These are phyloP conservation scores for Alternaria metachromatica DNA, from an alignment of 2,329 filamentous ascomycete species.

Conservation along the genomic window DNA sequence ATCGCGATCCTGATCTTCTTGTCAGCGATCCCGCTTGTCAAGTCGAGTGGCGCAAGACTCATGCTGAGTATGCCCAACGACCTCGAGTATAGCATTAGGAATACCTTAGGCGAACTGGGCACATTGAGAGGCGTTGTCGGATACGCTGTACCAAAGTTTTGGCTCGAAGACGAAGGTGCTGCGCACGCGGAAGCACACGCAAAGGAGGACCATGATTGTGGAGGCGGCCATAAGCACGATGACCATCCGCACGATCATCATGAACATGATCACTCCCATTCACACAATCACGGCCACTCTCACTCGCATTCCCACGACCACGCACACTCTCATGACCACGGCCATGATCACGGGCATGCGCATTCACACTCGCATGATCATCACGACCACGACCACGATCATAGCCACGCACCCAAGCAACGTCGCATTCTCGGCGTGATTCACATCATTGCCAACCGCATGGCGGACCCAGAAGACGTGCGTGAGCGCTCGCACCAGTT, in stretches of 20 bases:
- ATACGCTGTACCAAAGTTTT: constrained; percentile 89
- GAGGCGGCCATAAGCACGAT: constrained; percentile 32
- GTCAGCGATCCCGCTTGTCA: constrained; percentile 88
- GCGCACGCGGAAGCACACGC: constrained; percentile 51
- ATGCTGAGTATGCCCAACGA: constrained; percentile 85
- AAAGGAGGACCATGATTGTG: constrained; percentile 46
- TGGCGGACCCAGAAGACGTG: constrained; percentile 81
- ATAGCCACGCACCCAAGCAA: constrained; percentile 39
- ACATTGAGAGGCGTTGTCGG: constrained; percentile 83
- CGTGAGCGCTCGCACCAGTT: constrained; percentile 77
- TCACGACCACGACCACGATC: constrained; percentile 43
- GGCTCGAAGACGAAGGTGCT: constrained; percentile 75
- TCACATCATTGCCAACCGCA: constrained; percentile 78
- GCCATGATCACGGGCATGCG: constrained; percentile 30
- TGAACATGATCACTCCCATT: constrained; percentile 16
- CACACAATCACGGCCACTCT: constrained; percentile 39
- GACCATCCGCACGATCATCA: constrained; percentile 33
- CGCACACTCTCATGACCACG: constrained; percentile 23
- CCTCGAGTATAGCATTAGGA: constrained; percentile 85
- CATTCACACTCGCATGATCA: constrained; percentile 12
- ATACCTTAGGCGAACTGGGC: constrained; percentile 82
- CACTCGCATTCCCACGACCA: constrained; percentile 37
- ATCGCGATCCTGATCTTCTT: constrained; percentile 93
- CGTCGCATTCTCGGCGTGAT: constrained; percentile 78
- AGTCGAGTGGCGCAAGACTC: constrained; percentile 80